These are phyloP conservation scores for Aspergillus fumigatiaffinis DNA, from an alignment of 2,329 filamentous ascomycete genomes.

Conservation along the genomic window DNA sequence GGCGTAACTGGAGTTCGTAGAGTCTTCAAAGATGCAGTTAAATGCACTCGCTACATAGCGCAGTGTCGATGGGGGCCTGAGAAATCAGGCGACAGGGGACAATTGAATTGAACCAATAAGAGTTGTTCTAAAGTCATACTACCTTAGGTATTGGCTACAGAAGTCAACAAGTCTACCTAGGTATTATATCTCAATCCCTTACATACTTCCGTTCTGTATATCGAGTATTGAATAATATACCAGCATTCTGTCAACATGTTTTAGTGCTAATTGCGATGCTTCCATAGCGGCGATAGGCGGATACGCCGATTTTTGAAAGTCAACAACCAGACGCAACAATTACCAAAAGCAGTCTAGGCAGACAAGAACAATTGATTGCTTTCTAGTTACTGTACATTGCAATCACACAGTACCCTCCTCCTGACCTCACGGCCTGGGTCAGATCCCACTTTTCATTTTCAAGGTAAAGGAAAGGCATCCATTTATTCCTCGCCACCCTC, in stretches of 20 bases:
- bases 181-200: neutral
- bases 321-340: neutral
- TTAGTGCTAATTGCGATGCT: neutral
- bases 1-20: no score
- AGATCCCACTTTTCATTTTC: neutral
- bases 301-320: neutral
- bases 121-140: neutral
- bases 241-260: neutral
- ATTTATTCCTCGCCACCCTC: slow-evolving; percentile 34
- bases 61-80: neutral
- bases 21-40: no score
- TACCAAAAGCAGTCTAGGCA: neutral
- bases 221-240: neutral
- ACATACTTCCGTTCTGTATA: neutral
- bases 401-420: slow-evolving; percentile 25
- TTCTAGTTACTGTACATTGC: slow-evolving; percentile 43
- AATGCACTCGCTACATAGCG: neutral
- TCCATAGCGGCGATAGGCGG: neutral
- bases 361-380: slow-evolving; percentile 22
- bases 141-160: neutral
- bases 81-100: neutral
- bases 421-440: slow-evolving; percentile 6
- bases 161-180: neutral
- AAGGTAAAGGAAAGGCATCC: slow-evolving; percentile 6
- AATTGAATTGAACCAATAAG: neutral